Base-by-base conservation (phyloP, 1,284 basidiomycete species). In the Ustilago shanxiensis region DNA sequence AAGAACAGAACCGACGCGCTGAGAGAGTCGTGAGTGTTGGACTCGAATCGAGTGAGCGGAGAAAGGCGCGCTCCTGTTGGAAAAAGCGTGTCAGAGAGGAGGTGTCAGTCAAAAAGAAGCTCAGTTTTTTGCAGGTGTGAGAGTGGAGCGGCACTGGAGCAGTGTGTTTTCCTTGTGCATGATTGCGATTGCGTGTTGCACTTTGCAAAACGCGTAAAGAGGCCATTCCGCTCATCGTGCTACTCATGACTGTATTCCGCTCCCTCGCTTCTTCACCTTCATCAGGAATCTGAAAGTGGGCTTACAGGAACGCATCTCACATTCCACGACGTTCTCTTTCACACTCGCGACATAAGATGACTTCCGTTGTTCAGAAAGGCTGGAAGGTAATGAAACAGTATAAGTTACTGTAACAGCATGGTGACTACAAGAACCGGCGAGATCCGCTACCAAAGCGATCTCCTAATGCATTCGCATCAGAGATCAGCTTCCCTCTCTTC, bases 371-470 rank as follows among this genome's bases (percentile, higher is more conserved):
- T n/a, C n/a, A n/a, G n/a, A n/a, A n/a, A n/a, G n/a, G n/a, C n/a
- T n/a, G n/a, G n/a, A n/a, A n/a, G n/a, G n/a, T n/a, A n/a, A n/a
- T n/a, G n/a, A n/a, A n/a, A n/a, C n/a, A n/a, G n/a, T n/a, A n/a
- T n/a, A n/a, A n/a, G n/a, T n/a, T n/a, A n/a, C n/a, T n/a, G n/a
- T n/a, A n/a, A n/a, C n/a, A n/a, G n/a, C n/a, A n/a, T n/a, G n/a
- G n/a, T n/a, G 31, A 33, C 31, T 45, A 79, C 53, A 79, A 41
- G 22, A 79, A 79, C 1, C 77, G 66, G 20, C 72, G 45, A 47
- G 63, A 66, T 7, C 77, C 73, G 37, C 69, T 69, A 8, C 77
- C 77, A 52, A 79, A 79, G 7, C 77, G 72, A 50, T 72, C 68
- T 14, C 63, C 66, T 1, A 79, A 53, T 3, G 69, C 66, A 51